phyloP scores from a whole-genome alignment of 169 alveolate species.

The Plasmodium berghei region DNA sequence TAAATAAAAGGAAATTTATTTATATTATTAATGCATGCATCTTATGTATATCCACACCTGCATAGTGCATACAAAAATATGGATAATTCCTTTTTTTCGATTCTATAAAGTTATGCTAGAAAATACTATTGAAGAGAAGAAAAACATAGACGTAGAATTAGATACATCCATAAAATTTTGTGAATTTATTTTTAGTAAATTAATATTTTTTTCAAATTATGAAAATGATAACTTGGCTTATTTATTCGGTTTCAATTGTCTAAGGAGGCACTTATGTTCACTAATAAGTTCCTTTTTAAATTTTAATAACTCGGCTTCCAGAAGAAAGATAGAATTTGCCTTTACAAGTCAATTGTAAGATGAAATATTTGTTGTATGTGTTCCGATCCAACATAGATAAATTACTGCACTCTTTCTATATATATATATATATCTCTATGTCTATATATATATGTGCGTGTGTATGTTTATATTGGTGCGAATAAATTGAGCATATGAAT shows the following conservation, averaged over 20 bases:
- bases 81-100: background rate
- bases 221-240: conserved; percentile 34
- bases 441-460: background rate
- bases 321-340: conserved; percentile 59
- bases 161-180: conserved; percentile 65
- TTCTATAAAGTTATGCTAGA: conserved; percentile 53
- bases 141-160: conserved; percentile 57
- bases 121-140: conserved; percentile 68
- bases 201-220: conserved; percentile 54
- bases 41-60: background rate
- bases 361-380: background rate
- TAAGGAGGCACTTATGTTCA: conserved; percentile 71
- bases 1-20: too few species aligned
- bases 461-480: background rate
- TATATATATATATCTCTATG: background rate
- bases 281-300: conserved; percentile 66
- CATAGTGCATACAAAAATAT: background rate
- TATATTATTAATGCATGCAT: background rate
- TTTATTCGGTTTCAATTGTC: conserved; percentile 54
- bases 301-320: conserved; percentile 31
- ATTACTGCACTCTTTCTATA: too few species aligned
- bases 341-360: conserved; percentile 61
- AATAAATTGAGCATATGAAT: background rate
- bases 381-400: background rate
- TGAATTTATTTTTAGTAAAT: conserved; percentile 66